Evolutionary conservation across 2,329 filamentous ascomycete genomes (phyloP).

Genomic region (Hymenoscyphus albidus): DNA sequence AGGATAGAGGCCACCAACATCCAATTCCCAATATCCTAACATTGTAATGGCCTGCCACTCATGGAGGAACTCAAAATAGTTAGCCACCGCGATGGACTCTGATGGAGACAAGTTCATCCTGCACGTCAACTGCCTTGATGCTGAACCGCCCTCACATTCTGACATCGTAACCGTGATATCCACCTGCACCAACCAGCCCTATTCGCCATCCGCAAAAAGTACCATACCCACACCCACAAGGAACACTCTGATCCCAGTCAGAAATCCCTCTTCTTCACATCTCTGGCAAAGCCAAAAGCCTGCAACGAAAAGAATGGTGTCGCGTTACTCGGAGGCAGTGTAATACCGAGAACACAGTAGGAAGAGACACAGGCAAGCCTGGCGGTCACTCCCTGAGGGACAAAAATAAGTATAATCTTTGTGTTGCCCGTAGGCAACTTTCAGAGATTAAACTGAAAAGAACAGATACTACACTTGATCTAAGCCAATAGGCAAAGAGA

Average conservation of each 20-base stretch:
- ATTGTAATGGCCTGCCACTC: too few species aligned
- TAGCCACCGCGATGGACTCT: too few species aligned
- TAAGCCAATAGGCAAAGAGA: slow-evolving; percentile 64
- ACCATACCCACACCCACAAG: neutral
- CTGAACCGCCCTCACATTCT: too few species aligned
- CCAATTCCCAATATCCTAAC: too few species aligned
- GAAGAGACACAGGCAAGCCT: slow-evolving; percentile 65
- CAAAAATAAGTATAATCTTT: slow-evolving; percentile 85
- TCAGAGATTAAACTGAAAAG: slow-evolving; percentile 82
- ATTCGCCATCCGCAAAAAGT: neutral
- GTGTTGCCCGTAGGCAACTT: slow-evolving; percentile 47
- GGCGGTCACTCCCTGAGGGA: slow-evolving; percentile 51
- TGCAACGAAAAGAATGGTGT: slow-evolving; percentile 49
- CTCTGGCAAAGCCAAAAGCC: slow-evolving; percentile 46
- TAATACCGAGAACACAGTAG: slow-evolving; percentile 73
- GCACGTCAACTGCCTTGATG: too few species aligned
- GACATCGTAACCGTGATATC: neutral
- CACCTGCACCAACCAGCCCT: neutral
- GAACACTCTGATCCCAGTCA: neutral
- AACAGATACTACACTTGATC: slow-evolving; percentile 92
- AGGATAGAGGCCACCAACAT: too few species aligned
- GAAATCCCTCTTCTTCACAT: slow-evolving; percentile 51
- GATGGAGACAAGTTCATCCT: too few species aligned
- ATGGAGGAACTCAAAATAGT: too few species aligned
- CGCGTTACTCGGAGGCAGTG: slow-evolving; percentile 72